Evolutionary conservation across 1,284 basidiomycete species (phyloP).

Genomic region (Ustanciosporium gigantosporum): DNA sequence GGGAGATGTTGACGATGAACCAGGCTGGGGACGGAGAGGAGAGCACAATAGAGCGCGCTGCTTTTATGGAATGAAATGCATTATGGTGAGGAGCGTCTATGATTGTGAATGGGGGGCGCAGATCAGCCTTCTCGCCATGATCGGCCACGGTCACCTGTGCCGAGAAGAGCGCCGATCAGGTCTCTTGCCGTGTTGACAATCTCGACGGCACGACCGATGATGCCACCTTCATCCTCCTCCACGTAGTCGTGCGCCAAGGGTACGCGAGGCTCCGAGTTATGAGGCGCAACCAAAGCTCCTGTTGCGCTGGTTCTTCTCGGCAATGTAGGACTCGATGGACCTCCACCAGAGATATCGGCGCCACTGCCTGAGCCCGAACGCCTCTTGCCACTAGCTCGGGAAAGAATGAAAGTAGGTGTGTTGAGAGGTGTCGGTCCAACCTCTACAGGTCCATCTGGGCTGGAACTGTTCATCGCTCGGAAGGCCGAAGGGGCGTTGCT

Average conservation of each 20-base stretch:
- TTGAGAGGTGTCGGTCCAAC: slow-evolving; percentile 57
- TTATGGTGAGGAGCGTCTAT: too few species aligned
- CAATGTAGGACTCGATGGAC: slow-evolving; percentile 39
- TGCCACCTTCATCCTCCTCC: slow-evolving; percentile 57
- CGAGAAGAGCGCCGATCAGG: slow-evolving; percentile 51
- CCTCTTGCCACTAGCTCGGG: slow-evolving; percentile 34
- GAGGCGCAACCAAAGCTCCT: slow-evolving; percentile 54
- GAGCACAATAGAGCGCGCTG: too few species aligned
- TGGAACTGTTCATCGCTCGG: slow-evolving; percentile 6
- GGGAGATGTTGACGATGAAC: too few species aligned
- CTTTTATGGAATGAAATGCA: too few species aligned
- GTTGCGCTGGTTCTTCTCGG: slow-evolving; percentile 47
- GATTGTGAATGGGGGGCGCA: too few species aligned
- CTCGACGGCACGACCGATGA: slow-evolving; percentile 57
- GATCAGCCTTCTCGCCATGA: slow-evolving; percentile 38
- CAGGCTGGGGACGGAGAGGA: too few species aligned
- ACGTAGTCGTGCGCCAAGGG: slow-evolving; percentile 58
- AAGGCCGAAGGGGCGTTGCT: slow-evolving; percentile 30
- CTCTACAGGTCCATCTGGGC: slow-evolving; percentile 27
- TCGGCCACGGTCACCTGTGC: slow-evolving; percentile 35
- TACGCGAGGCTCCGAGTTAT: slow-evolving; percentile 48
- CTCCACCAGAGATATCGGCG: slow-evolving; percentile 21
- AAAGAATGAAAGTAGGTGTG: slow-evolving; percentile 52
- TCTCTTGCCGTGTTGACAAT: slow-evolving; percentile 60
- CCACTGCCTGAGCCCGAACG: slow-evolving; percentile 24